These are phyloP conservation scores for Penicillium sp. DNA, from an alignment of 2,329 filamentous ascomycete species.

Conservation along the genomic window DNA sequence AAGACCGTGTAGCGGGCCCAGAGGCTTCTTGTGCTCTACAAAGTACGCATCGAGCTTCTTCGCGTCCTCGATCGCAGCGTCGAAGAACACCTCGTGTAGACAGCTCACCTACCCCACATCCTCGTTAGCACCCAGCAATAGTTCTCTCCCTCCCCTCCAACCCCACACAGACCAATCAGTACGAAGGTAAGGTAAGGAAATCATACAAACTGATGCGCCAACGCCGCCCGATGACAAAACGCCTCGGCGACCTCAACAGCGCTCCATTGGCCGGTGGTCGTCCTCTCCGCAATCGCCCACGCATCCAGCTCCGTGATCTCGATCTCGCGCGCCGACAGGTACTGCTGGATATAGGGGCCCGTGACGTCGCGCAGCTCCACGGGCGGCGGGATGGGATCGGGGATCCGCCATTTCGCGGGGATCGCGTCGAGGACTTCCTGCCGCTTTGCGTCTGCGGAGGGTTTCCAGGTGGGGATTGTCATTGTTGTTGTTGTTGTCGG, in stretches of 20 bases:
- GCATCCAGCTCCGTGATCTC: conserved; percentile 67
- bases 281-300: conserved; percentile 60
- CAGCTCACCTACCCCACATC: conserved; percentile 46
- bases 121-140: neutral
- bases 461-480: conserved; percentile 52
- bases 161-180: too few species aligned
- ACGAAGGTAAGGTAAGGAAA: neutral
- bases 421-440: conserved; percentile 60
- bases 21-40: conserved; percentile 46
- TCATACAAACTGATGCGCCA: conserved; percentile 63
- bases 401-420: conserved; percentile 61
- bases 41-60: conserved; percentile 55
- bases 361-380: conserved; percentile 62
- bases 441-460: conserved; percentile 57
- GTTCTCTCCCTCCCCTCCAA: too few species aligned
- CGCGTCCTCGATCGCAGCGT: conserved; percentile 56
- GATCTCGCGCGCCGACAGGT: conserved; percentile 58
- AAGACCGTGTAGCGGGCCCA: conserved; percentile 67
- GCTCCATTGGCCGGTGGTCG: conserved; percentile 59
- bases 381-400: conserved; percentile 51
- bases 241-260: conserved; percentile 60
- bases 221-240: conserved; percentile 61
- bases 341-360: conserved; percentile 61
- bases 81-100: conserved; percentile 60
- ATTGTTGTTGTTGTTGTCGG: conserved; percentile 15